Evolutionary conservation across 1,284 basidiomycete species (phyloP), one percentile per base, ranked within the genome.

Genomic region (Golubevia pallescens): DNA sequence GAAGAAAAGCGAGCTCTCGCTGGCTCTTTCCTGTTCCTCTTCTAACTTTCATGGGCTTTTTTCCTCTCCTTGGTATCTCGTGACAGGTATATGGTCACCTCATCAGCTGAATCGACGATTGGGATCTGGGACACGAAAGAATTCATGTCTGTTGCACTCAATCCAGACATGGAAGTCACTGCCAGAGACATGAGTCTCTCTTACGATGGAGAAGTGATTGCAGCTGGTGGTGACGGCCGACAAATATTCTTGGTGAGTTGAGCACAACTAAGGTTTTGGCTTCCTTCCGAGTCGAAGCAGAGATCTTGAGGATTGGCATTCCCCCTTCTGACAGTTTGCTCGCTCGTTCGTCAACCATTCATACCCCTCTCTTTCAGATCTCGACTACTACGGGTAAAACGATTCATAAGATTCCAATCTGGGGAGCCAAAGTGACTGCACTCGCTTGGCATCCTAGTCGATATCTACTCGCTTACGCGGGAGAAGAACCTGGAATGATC

Each of bases 181-280:
- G 42, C 42, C 0, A 61, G 80, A 14, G 60, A 67, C 3, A 73
- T 82, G n/a, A 66, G 66, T 1, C 80, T 82, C 55, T 74, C 73
- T n/a, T 68, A 67, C 59, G 80, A 82, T 14, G 78, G 80, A 3
- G 80, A 82, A 56, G 63, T 80, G 38, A 48, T 82, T 0, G 78
- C 78, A 0, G 68, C 68, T 0, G 77, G 73, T 20, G 80, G 80
- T 0, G 80, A 82, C 53, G 80, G 80, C 28, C 28, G 28, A 28
- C 28, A 28, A 28, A 28, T 28, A 28, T 28, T 28, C 28, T 28
- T 28, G 28, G 28, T 28, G 28, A 28, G 28, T 28, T 28, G 28
- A 28, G 28, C 28, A 28, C 28, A 28, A 28, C 28, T 28, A 28
- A 28, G 28, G 28, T 28, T 28, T 28, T 28, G 28, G 28, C 28